Evolutionary conservation across 2,329 filamentous ascomycete genomes (phyloP), one percentile per base, ranked within the genome.

Genomic region (Sporothrix inflata): DNA sequence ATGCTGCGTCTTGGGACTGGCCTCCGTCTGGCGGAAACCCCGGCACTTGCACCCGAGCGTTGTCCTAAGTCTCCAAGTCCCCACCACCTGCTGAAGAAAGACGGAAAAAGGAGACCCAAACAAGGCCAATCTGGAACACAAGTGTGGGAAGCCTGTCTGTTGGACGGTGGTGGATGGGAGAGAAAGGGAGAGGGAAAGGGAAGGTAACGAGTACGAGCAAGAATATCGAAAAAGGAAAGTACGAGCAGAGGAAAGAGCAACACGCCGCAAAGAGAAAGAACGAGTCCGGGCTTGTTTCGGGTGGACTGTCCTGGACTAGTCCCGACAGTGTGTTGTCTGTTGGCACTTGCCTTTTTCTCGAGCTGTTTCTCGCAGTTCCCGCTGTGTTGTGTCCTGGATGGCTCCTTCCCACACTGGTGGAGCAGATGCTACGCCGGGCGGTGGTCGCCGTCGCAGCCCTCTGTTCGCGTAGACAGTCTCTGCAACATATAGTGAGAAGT

Each of bases 241-340:
- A 24, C 49, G n/a, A 53, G 30, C 3, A 34, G 30, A 34, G 30
- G 30, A 34, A 34, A 34, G 30, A 34, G 21, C 4, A 14, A 60
- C 30, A 19, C 16, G 19, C n/a, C 57, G 57, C 57, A 61, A 61
- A 40, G n/a, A 42, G 60, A 63, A 45, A 63, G 60, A 63, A 63
- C 38, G 38, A 63, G n/a, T 11, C 38, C 60, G 38, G 38, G 11
- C 7, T 16, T 45, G 60, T 63, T 63, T 63, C 60, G 60, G n/a
- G 60, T 63, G 38, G 30, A 63, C 38, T 42, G 60, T 27, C 60
- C 60, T 63, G 38, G 60, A 16, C 34, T 63, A 42, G 55, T 40
- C 21, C 12, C n/a, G 38, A 24, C 30, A 24, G 57, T 24, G 14
- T 38, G 60, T 14, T 24, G 11, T 6, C 19, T 21, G 60, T 27